Evolutionary conservation across 2,329 filamentous ascomycete species (phyloP).

Genomic region (Venturia aucupariae): DNA sequence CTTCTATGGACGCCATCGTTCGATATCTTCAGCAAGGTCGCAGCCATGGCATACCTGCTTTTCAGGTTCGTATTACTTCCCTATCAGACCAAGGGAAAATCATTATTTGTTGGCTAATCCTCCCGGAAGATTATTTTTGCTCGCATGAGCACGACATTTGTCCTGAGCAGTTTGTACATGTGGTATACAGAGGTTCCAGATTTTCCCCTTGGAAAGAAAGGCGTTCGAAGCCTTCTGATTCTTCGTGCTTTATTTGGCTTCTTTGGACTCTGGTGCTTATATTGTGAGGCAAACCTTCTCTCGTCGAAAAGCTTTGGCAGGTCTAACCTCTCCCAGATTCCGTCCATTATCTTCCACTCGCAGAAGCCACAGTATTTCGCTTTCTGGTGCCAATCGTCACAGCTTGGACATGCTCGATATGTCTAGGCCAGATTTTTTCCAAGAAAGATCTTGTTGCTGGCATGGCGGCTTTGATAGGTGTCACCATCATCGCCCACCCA

Average conservation of each 20-base stretch:
- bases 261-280: conserved; percentile 15
- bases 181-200: conserved; percentile 13
- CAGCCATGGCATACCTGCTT: conserved; percentile 3
- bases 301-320: background rate
- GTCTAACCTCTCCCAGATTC: conserved; percentile 7
- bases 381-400: conserved; percentile 12
- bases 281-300: conserved; percentile 2
- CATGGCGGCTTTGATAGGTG: conserved; percentile 8
- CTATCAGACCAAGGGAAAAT: background rate
- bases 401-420: conserved; percentile 10
- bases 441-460: conserved; percentile 10
- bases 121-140: conserved; percentile 17
- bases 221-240: conserved; percentile 4
- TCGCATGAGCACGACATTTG: conserved; percentile 12
- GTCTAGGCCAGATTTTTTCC: conserved; percentile 3
- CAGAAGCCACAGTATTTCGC: conserved; percentile 14
- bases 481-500: conserved; percentile 12
- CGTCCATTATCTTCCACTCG: conserved; percentile 12
- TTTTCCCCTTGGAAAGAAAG: conserved; percentile 9
- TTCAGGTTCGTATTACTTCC: background rate
- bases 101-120: background rate
- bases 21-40: conserved; percentile 11
- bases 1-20: conserved; percentile 13
- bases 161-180: conserved; percentile 13
- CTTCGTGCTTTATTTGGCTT: conserved; percentile 11